Evolutionary conservation across 2,329 filamentous ascomycete genomes (phyloP).

Genomic region (Diaporthe capsici): DNA sequence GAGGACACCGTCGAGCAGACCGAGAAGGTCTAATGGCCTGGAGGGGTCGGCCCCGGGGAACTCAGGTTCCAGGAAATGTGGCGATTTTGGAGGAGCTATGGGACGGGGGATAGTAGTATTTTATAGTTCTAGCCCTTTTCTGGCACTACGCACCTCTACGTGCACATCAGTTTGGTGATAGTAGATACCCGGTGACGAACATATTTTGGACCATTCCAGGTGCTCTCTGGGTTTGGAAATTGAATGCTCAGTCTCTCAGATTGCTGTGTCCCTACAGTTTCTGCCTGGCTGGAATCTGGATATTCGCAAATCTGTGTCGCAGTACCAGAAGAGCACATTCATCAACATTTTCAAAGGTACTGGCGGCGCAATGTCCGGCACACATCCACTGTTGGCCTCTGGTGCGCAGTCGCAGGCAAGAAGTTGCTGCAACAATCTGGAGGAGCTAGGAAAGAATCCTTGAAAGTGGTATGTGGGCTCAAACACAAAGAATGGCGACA

Average conservation of each 20-base stretch:
- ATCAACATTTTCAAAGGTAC: background rate
- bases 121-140: background rate
- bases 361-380: background rate
- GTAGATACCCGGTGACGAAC: slow-evolving; percentile 9
- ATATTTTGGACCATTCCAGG: background rate
- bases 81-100: background rate
- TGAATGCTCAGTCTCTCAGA: too few relatives aligned
- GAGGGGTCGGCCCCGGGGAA: background rate
- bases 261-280: background rate
- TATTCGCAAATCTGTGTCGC: background rate
- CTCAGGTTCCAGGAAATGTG: background rate
- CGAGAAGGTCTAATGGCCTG: slow-evolving; percentile 14
- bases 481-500: background rate
- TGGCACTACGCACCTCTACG: background rate
- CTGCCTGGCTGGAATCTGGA: too few relatives aligned
- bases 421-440: too few relatives aligned
- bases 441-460: background rate
- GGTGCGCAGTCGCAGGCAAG: background rate
- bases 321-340: too few relatives aligned
- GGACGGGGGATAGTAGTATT: background rate
- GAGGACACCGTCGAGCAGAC: slow-evolving; percentile 7
- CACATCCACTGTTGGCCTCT: background rate
- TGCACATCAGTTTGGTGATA: background rate
- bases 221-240: background rate
- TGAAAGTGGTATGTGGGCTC: background rate